Percentiles rank a stretch among this genome's conserved stretches.
phyloP scores from a whole-genome alignment of 2,329 filamentous ascomycete genomes.

The Apiospora rasikravindrae region DNA sequence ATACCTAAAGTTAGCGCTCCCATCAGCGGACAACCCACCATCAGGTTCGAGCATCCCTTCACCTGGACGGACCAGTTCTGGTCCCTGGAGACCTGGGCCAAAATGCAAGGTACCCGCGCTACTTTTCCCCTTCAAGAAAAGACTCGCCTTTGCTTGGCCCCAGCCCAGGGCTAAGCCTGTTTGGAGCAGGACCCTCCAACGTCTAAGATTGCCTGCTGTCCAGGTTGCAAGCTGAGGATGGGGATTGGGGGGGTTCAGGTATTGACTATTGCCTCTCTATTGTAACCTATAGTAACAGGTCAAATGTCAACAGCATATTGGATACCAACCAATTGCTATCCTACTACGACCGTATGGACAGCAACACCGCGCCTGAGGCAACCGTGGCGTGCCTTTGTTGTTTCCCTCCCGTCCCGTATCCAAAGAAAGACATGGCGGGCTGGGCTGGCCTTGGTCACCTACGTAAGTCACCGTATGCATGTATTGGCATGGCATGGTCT shows the following conservation, averaged over 20 bases:
- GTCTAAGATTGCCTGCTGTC: neutral
- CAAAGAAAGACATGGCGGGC: neutral
- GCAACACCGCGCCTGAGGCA: neutral
- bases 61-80: neutral
- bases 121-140: neutral
- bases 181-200: neutral
- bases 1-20: slow-evolving; percentile 7
- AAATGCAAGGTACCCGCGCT: slow-evolving; percentile 14
- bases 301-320: neutral
- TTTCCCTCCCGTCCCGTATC: neutral
- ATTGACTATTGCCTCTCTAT: neutral
- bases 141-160: neutral
- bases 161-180: neutral
- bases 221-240: neutral
- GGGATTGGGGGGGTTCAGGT: neutral
- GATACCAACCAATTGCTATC: neutral
- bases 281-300: slow-evolving; percentile 9
- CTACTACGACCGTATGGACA: neutral
- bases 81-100: neutral
- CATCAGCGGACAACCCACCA: neutral
- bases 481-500: neutral
- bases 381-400: slow-evolving; percentile 7
- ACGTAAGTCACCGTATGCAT: slow-evolving; percentile 6
- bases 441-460: slow-evolving; percentile 9
- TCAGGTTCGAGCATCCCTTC: neutral